A percentile compares a stretch with the other conserved stretches of the same genome.
phyloP scores from a whole-genome alignment of 2,329 filamentous ascomycete species.

The Cladosporium sp. region DNA sequence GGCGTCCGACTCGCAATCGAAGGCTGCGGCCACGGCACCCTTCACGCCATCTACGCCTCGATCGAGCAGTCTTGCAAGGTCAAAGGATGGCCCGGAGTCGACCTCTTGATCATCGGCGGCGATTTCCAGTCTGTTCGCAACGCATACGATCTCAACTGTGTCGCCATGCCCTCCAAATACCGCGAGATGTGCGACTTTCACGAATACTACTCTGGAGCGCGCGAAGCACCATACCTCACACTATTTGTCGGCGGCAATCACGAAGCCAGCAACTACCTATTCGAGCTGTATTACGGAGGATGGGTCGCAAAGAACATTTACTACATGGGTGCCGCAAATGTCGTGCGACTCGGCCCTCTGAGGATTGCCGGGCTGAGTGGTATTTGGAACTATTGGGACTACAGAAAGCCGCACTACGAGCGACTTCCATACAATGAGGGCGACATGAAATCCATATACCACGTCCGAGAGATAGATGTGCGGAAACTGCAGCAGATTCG shows the following conservation, averaged over 20 bases:
- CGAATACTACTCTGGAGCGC: constrained; percentile 79
- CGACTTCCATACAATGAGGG: constrained; percentile 74
- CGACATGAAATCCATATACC: constrained; percentile 79
- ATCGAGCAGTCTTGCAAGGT: constrained; percentile 63
- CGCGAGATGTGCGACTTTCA: constrained; percentile 87
- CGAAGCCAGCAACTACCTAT: constrained; percentile 84
- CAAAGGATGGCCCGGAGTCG: constrained; percentile 74
- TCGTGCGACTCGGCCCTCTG: constrained; percentile 75
- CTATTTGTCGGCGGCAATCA: constrained; percentile 94
- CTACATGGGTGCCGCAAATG: constrained; percentile 89
- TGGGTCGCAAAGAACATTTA: constrained; percentile 98
- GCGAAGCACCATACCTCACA: constrained; percentile 78
- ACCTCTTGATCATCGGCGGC: constrained; percentile 89
- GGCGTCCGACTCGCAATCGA: constrained; percentile 75
- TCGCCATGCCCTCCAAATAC: constrained; percentile 86
- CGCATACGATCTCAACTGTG: constrained; percentile 76
- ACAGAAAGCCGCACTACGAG: constrained; percentile 76
- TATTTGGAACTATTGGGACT: constrained; percentile 92
- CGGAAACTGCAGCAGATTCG: constrained; percentile 78
- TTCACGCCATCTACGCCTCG: constrained; percentile 86
- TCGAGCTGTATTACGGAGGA: constrained; percentile 91
- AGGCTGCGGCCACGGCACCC: constrained; percentile 87
- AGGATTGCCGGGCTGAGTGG: constrained; percentile 87
- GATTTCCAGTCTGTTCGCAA: constrained; percentile 95
- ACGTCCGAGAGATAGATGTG: constrained; percentile 84